Percentiles rank a stretch among this genome's conserved stretches.
Conservation (phyloP, 306 rosid genomes). For the Sicyos edulis region DNA sequence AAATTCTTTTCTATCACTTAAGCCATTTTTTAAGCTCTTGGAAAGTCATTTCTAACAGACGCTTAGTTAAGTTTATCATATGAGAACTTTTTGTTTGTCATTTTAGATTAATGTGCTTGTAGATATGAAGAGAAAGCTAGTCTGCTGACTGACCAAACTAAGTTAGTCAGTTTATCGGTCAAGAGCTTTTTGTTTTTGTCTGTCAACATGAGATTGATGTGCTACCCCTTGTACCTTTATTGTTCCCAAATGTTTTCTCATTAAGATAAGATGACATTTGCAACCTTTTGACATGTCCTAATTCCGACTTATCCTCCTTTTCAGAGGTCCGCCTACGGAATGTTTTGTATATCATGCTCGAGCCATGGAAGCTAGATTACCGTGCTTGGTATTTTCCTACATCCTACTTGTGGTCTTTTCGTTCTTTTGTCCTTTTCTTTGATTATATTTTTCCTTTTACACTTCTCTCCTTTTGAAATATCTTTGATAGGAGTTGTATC, state of each 20-base stretch:
- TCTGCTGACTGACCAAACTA: neutral
- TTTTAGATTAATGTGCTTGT: neutral
- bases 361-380: conserved; percentile 64
- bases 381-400: conserved; percentile 38
- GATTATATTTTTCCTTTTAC: conserved; percentile 16
- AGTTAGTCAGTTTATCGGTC: neutral
- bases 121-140: neutral
- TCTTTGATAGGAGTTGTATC: neutral
- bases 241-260: neutral
- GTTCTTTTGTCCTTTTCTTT: neutral
- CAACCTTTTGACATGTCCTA: conserved; percentile 20
- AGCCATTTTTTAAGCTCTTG: neutral
- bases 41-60: neutral
- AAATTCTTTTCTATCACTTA: too few species aligned
- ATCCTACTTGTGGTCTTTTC: conserved; percentile 12
- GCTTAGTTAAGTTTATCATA: neutral
- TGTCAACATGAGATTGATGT: neutral
- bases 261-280: neutral
- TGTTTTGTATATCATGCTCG: conserved; percentile 88
- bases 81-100: neutral
- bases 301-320: conserved; percentile 30
- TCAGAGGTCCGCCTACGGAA: conserved; percentile 95
- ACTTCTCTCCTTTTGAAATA: neutral
- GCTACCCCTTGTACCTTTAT: neutral
- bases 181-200: neutral